Evolutionary conservation across 306 rosid species (phyloP).

Genomic region (Quercus bicolor): DNA sequence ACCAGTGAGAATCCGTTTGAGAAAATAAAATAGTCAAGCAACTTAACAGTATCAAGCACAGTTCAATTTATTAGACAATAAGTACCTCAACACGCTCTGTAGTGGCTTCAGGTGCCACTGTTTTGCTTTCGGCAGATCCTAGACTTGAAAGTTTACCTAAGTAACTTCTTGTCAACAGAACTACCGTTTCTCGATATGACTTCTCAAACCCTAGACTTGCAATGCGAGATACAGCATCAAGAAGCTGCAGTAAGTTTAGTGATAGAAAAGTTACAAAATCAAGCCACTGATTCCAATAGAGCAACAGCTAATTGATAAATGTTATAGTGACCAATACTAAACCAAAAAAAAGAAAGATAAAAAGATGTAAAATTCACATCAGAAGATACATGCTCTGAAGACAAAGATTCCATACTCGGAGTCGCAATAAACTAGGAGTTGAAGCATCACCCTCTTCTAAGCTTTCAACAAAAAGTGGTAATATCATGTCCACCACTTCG

Average conservation of each 20-base stretch:
- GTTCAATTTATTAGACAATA: slow-evolving; percentile 25
- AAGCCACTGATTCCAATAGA: slow-evolving; percentile 1
- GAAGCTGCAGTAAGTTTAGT: slow-evolving; percentile 60
- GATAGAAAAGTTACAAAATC: slow-evolving; percentile 21
- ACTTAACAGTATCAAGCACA: slow-evolving; percentile 27
- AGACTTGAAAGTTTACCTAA: slow-evolving; percentile 75
- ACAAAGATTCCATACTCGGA: slow-evolving; percentile 66
- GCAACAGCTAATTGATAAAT: slow-evolving; percentile 19
- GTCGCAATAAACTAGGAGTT: slow-evolving; percentile 89
- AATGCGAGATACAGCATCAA: slow-evolving; percentile 92
- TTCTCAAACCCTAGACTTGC: slow-evolving; percentile 99
- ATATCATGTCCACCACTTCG: slow-evolving; percentile 82
- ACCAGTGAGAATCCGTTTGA: slow-evolving; percentile 80
- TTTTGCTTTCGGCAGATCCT: slow-evolving; percentile 91
- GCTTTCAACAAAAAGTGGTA: slow-evolving; percentile 91
- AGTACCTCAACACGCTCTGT: slow-evolving; percentile 95
- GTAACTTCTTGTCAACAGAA: slow-evolving; percentile 96
- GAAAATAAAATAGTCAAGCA: slow-evolving; percentile 31
- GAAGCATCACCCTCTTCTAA: slow-evolving; percentile 99
- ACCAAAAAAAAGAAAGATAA: slow-evolving; percentile 7
- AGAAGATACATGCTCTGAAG: slow-evolving; percentile 33
- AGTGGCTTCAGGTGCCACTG: slow-evolving; percentile 83
- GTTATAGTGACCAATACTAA: neutral
- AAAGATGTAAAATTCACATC: slow-evolving; percentile 12
- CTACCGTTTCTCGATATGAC: slow-evolving; percentile 97